phyloP scores from a whole-genome alignment of 139 green algal genomes.

The Auxenochlorella protothecoides region DNA sequence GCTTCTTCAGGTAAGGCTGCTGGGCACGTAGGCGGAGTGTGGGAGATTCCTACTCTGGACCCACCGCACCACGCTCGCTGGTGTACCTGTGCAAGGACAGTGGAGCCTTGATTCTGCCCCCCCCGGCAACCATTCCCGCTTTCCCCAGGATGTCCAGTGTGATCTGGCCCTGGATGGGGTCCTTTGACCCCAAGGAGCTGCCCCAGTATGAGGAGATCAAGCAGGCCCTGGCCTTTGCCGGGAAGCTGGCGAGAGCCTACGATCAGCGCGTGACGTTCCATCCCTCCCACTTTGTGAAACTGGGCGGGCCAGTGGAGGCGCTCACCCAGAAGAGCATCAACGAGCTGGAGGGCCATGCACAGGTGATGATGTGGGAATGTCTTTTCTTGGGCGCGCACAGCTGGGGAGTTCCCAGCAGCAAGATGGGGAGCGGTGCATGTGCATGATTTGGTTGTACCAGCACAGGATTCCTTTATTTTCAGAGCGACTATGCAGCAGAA shows the following conservation, averaged over 20 bases:
- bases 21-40: neutral
- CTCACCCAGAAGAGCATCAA: conserved; percentile 30
- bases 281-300: conserved; percentile 45
- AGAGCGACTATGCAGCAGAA: too few relatives aligned
- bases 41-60: neutral
- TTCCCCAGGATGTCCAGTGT: conserved; percentile 27
- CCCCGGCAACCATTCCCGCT: neutral
- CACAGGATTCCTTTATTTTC: too few relatives aligned
- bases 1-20: conserved; percentile 37
- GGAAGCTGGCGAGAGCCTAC: conserved; percentile 29
- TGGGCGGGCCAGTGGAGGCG: conserved; percentile 12
- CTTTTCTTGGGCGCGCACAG: too few relatives aligned
- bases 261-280: conserved; percentile 62
- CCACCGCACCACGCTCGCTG: neutral
- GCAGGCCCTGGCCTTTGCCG: conserved; percentile 37
- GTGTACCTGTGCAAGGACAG: neutral
- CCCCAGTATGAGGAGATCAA: conserved; percentile 44
- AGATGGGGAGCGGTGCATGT: too few relatives aligned
- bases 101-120: neutral
- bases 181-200: conserved; percentile 38
- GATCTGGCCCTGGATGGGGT: conserved; percentile 46
- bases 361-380: conserved; percentile 2
- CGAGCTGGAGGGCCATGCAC: conserved; percentile 57
- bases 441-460: too few relatives aligned
- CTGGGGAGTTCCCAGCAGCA: too few relatives aligned